A percentile compares a stretch with the other conserved stretches of the same genome.
Evolutionary conservation across 345 rosid genomes (phyloP).

Genomic region (Mercurialis annua): DNA sequence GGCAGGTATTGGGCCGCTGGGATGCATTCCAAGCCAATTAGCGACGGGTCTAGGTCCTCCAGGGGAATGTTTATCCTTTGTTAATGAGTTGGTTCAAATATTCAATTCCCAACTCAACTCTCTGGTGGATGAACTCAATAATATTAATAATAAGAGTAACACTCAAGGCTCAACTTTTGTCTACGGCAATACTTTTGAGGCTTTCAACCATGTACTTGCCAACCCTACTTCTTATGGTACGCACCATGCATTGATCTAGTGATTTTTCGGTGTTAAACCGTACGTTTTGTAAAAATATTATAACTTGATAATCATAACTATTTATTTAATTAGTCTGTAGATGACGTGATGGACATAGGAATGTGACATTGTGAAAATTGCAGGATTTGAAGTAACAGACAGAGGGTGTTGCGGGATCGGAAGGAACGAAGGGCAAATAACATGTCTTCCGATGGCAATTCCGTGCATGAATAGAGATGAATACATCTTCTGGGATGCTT

Average conservation of each 20-base stretch:
- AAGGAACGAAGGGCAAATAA: conserved; percentile 52
- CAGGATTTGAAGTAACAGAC: conserved; percentile 51
- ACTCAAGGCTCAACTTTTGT: conserved; percentile 35
- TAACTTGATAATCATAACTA: too few species aligned
- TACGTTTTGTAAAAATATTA: too few species aligned
- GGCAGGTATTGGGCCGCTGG: conserved; percentile 57
- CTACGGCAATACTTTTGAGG: conserved; percentile 46
- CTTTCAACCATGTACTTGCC: conserved; percentile 38
- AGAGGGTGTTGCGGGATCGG: conserved; percentile 70
- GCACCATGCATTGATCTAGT: too few species aligned
- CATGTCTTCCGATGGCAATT: conserved; percentile 54
- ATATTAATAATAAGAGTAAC: too few species aligned
- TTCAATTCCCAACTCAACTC: conserved; percentile 46
- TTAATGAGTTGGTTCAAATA: conserved; percentile 41
- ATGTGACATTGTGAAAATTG: neutral
- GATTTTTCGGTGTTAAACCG: too few species aligned
- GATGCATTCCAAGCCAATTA: conserved; percentile 60
- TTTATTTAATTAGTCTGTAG: too few species aligned
- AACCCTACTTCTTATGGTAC: conserved; percentile 39
- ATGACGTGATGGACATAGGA: too few species aligned
- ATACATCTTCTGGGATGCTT: conserved; percentile 67
- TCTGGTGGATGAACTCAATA: conserved; percentile 45
- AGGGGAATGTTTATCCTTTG: conserved; percentile 37
- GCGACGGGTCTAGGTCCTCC: conserved; percentile 38
- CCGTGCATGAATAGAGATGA: conserved; percentile 56